Evolutionary conservation across 371 early-diverging fungal genomes (phyloP), one percentile per base, ranked within the genome.

Genomic region (Mortierella sp.): DNA sequence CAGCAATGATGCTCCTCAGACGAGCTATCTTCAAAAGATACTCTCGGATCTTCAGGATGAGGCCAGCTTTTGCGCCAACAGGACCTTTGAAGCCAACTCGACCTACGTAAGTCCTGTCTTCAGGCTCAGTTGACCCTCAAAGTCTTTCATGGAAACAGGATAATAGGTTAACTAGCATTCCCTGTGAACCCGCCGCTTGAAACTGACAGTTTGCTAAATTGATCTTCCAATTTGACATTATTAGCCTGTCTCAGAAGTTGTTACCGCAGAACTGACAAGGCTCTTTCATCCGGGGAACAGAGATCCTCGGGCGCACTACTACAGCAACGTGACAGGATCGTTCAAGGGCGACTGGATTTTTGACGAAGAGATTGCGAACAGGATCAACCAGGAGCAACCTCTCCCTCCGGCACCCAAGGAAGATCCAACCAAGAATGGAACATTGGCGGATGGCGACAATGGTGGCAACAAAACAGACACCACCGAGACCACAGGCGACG

Each of bases 321-420:
- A 91, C 66, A 90, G 89, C 58, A 92, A 93, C 69, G 84, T 92
- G 34, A 91, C 92, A 22, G 92, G 92, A 48, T 86, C 90, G 24
- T 91, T 93, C 68, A 87, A 90, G 85, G 93, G 93, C 45, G 77
- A 69, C 37, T 80, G 83, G 80, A 41, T 0, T 6, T 53, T 69
- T 14, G 58, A 64, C 64, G 71, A 78, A 29, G 48, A 69, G 11
- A 31, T 70, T 63, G 48, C 66, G 0, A 31, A 45, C 8, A 70
- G 26, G 39, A 58, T 83, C 45, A 69, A 83, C 45, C 31, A 64
- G 39, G 79, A 83, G 16, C 24, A 34, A 45, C 80, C 34, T 87
- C 86, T 74, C 44, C 82, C 24, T 73, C 79, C 72, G 68, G 86
- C 50, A 76, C 84, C 64, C 22, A 52, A 64, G 50, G 11, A 48